These are phyloP conservation scores for Silene conica DNA, from an alignment of 148 eudicot species.

Conservation along the genomic window DNA sequence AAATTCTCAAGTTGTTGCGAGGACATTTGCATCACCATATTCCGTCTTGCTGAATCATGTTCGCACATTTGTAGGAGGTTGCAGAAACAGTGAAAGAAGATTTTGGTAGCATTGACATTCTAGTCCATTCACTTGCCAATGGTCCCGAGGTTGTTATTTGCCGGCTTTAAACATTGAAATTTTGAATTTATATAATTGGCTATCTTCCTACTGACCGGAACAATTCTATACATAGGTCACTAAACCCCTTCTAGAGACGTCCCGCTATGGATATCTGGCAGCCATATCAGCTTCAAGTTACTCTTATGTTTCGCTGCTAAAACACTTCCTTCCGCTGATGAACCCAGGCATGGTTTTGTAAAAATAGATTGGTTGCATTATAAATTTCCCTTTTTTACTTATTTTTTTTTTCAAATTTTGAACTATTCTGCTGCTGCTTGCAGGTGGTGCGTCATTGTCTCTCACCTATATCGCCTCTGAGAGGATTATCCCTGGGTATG, in stretches of 20 bases:
- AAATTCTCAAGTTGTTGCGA: not conserved
- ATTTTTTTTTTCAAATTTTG: not conserved
- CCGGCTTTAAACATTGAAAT: not conserved
- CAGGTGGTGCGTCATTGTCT: constrained; percentile 90
- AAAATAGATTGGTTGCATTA: constrained; percentile 2
- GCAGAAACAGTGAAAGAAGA: constrained; percentile 78
- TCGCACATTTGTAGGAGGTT: constrained; percentile 52
- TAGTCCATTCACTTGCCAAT: constrained; percentile 96
- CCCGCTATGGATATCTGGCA: constrained; percentile 86
- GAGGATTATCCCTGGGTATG: constrained; percentile 92
- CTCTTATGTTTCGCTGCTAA: constrained; percentile 82
- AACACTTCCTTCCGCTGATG: constrained; percentile 90
- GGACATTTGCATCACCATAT: not conserved
- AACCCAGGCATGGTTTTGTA: constrained; percentile 58
- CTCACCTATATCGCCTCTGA: constrained; percentile 95
- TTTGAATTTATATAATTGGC: not conserved
- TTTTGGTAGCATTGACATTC: constrained; percentile 92
- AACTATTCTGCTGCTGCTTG: constrained; percentile 22
- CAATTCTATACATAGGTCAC: constrained; percentile 50
- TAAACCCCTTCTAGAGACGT: constrained; percentile 87
- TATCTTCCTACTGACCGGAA: constrained; percentile 11
- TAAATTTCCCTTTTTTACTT: not conserved
- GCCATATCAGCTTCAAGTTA: constrained; percentile 97
- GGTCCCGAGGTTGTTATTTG: constrained; percentile 73
- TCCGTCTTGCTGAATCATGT: constrained; percentile 1